Base-by-base conservation (phyloP, 2,329 filamentous ascomycete genomes). In the Pseudohalonectria lignicola region DNA sequence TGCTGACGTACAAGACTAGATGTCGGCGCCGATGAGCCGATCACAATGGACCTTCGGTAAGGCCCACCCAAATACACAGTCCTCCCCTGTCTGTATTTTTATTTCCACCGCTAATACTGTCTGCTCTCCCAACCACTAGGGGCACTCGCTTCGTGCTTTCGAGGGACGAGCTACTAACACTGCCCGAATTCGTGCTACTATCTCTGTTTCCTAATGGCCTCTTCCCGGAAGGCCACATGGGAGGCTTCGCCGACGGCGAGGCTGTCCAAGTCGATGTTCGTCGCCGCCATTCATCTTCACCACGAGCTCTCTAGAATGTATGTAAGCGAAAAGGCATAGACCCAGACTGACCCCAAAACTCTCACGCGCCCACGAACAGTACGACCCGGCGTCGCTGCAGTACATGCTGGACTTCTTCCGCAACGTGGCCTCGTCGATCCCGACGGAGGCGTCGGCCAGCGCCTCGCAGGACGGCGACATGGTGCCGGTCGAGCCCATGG, bases 351-450 rank as follows among this genome's bases (percentile, higher is more conserved):
- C n/a, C n/a, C n/a, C n/a, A n/a, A n/a, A n/a, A n/a, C n/a, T n/a
- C n/a, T n/a, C n/a, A n/a, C n/a, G n/a, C 45, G 46, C 37, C n/a
- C n/a, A n/a, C n/a, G n/a, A n/a, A n/a, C 12, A 98, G 92, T 98
- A 96, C 65, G 92, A 98, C 61, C 90, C 92, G 18, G 80, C 81
- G 38, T 96, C 90, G 34, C 76, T 98, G 39, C 87, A 96, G 63
- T 98, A 96, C 66, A 98, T 98, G 92, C 76, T 98, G 47, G 90
- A 95, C 53, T 98, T 98, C 63, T 98, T 98, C 69, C 83, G 92
- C 47, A 80, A 81, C 48, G 90, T 98, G 45, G 92, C 92, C 39
- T 87, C 95, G 61, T 92, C 88, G n/a, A 96, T 98, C 48, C 86
- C 86, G 9, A 73, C 76, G 31, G 78, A 85, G 45, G 66, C 74